A percentile compares a stretch with the other conserved stretches of the same genome.
phyloP scores from a whole-genome alignment of 1,139 yeast genomes.

The Suhomyces panamericanus region DNA sequence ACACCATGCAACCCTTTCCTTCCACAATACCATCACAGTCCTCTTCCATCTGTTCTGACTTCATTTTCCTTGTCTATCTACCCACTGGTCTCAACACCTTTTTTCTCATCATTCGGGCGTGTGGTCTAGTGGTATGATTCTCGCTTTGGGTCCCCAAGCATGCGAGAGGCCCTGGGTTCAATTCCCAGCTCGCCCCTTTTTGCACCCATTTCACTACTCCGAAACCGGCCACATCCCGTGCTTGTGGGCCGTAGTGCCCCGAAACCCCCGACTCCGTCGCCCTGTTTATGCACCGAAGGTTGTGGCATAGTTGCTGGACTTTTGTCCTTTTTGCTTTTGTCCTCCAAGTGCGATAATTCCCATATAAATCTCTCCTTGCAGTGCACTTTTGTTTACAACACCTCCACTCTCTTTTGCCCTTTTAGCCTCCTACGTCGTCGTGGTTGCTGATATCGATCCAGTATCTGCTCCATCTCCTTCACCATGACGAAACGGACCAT shows the following conservation, averaged over 20 bases:
- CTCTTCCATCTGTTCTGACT: too few relatives aligned
- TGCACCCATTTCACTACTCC: slow-evolving; percentile 1
- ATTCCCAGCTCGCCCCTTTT: slow-evolving; percentile 24
- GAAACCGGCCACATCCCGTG: neutral
- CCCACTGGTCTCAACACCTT: too few relatives aligned
- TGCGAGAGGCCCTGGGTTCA: slow-evolving; percentile 27
- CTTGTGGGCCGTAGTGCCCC: neutral
- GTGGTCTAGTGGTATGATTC: slow-evolving; percentile 26
- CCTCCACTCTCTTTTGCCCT: too few relatives aligned
- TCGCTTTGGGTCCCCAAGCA: slow-evolving; percentile 21
- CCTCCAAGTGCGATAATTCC: neutral
- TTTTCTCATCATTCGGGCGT: slow-evolving; percentile 15
- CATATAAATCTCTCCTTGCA: neutral
- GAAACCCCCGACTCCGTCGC: neutral
- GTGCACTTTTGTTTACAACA: too few relatives aligned
- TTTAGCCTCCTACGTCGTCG: too few relatives aligned
- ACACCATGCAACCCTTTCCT: too few relatives aligned
- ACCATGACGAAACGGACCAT: slow-evolving; percentile 23
- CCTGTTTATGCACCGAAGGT: neutral
- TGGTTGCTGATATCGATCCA: too few relatives aligned
- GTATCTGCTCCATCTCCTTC: neutral
- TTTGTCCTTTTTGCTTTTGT: neutral
- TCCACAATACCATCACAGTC: too few relatives aligned
- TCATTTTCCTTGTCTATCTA: too few relatives aligned
- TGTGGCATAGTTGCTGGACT: neutral